Percentiles rank a stretch among this genome's conserved stretches.
Conservation (phyloP, 805 yeast genomes). For the Ogataea philodendri region DNA sequence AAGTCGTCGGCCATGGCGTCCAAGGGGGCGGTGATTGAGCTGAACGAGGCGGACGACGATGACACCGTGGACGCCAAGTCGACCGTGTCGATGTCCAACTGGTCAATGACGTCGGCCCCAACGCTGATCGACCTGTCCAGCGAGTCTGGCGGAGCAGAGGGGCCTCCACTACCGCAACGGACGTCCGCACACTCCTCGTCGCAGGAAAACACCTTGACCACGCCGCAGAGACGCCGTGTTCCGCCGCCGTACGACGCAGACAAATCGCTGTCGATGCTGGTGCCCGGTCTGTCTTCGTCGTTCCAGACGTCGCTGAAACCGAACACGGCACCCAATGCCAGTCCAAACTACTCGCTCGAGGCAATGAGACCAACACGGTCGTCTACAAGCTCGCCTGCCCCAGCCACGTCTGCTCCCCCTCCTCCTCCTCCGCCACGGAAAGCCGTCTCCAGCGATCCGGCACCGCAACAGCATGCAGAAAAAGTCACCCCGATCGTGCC, state of each 20-base stretch:
- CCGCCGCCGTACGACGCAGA: slow-evolving; percentile 27
- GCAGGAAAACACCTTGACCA: slow-evolving; percentile 14
- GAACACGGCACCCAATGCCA: slow-evolving; percentile 1
- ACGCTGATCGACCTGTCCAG: slow-evolving; percentile 26
- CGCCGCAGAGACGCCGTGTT: slow-evolving; percentile 19
- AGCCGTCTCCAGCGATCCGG: slow-evolving; percentile 8
- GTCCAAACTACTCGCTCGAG: slow-evolving; percentile 15
- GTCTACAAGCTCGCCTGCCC: slow-evolving; percentile 33
- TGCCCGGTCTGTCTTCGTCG: slow-evolving; percentile 25
- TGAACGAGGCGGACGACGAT: slow-evolving; percentile 29
- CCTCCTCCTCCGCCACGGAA: slow-evolving; percentile 32
- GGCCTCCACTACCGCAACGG: slow-evolving; percentile 20
- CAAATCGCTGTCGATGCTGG: slow-evolving; percentile 21
- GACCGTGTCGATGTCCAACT: slow-evolving; percentile 16
- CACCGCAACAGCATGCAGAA: slow-evolving; percentile 10
- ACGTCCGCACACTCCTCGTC: slow-evolving; percentile 12
- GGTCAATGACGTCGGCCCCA: slow-evolving; percentile 25
- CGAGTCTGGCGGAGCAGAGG: slow-evolving; percentile 3
- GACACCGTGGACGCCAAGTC: slow-evolving; percentile 12
- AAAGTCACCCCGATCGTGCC: slow-evolving; percentile 35
- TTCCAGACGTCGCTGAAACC: slow-evolving; percentile 14
- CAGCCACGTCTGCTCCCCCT: slow-evolving; percentile 24
- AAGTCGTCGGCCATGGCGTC: slow-evolving; percentile 33
- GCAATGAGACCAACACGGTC: slow-evolving; percentile 35
- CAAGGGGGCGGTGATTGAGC: slow-evolving; percentile 27